Percentiles rank a stretch among this genome's conserved stretches.
Evolutionary conservation across 2,329 filamentous ascomycete genomes (phyloP).

Genomic region (Hypoxylon sp.): DNA sequence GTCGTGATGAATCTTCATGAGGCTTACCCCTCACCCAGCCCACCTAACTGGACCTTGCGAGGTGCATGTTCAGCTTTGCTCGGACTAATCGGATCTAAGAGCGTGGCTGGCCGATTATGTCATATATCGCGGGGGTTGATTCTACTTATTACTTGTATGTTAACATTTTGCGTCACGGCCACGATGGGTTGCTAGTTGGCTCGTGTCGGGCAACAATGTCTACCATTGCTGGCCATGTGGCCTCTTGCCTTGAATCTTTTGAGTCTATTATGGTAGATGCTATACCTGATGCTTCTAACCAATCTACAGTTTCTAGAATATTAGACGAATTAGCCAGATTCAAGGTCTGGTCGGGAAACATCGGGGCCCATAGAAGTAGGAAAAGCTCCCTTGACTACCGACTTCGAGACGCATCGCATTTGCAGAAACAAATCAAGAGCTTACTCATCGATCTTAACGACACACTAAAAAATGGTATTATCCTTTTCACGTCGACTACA

Average conservation of each 20-base stretch:
- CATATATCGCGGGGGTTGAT: neutral
- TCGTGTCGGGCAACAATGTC: neutral
- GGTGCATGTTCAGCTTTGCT: neutral
- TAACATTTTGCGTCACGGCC: neutral
- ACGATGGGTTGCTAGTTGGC: neutral
- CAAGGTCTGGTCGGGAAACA: slow-evolving; percentile 4
- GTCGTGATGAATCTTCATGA: neutral
- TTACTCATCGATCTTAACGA: neutral
- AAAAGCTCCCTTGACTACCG: slow-evolving; percentile 7
- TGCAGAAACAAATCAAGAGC: slow-evolving; percentile 3
- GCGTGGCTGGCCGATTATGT: neutral
- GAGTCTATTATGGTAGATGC: neutral
- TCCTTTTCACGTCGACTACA: neutral
- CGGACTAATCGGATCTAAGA: neutral
- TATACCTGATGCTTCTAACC: neutral
- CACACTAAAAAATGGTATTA: neutral
- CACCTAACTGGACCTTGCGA: too few species aligned
- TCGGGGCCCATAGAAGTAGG: slow-evolving; percentile 2
- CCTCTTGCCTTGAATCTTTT: neutral
- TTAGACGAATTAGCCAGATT: neutral
- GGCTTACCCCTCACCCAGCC: neutral
- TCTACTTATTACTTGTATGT: neutral
- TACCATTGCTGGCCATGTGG: neutral
- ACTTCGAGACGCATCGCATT: slow-evolving; percentile 4
- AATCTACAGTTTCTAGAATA: neutral